Evolutionary conservation across 805 yeast species (phyloP), one percentile per base, ranked within the genome.

Genomic region (Debaryomyces maramus): DNA sequence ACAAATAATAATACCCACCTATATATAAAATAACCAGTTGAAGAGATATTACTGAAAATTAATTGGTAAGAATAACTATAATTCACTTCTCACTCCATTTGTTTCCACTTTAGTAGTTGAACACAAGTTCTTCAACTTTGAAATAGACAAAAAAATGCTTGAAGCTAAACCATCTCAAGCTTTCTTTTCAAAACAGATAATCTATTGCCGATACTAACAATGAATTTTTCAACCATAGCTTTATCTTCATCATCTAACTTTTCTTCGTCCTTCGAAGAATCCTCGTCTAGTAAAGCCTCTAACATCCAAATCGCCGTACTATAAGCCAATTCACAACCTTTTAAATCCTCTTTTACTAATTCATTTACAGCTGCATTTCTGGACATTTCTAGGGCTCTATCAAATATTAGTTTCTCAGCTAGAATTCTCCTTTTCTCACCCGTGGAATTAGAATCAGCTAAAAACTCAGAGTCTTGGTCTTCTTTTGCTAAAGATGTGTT

Each of bases 231-330:
- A 36, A 91, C 88, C 61, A 86, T 83, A 32, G 72, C 77, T 37
- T 68, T 68, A 60, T 91, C 98, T 36, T 83, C 88, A 4, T 70
- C 75, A 53, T 87, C 95, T 43, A 90, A 67, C 44, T 60, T 73
- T 17, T 64, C 70, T 11, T 62, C 70, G 8, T 57, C 54, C 18
- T 58, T 55, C 22, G 33, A 26, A 3, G 39, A 35, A 17, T 69
- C 70, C 13, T 64, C 71, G 43, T 85, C 91, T 39, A 89, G 62
- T 19, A 91, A 67, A 1, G 96, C 88, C 56, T 88, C 95, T 54
- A 91, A 69, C 97, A 91, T 88, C 97, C 97, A 91, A 38, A 91
- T 78, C 0, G 97, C 83, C 0, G 96, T 88, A 3, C 95, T 87
- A 59, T 91, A 91, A 6, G 91, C 85, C 43, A 86, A 64, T 61